Evolutionary conservation across 768 basidiomycete genomes (phyloP).

Genomic region (Fibroporia radiculosa): DNA sequence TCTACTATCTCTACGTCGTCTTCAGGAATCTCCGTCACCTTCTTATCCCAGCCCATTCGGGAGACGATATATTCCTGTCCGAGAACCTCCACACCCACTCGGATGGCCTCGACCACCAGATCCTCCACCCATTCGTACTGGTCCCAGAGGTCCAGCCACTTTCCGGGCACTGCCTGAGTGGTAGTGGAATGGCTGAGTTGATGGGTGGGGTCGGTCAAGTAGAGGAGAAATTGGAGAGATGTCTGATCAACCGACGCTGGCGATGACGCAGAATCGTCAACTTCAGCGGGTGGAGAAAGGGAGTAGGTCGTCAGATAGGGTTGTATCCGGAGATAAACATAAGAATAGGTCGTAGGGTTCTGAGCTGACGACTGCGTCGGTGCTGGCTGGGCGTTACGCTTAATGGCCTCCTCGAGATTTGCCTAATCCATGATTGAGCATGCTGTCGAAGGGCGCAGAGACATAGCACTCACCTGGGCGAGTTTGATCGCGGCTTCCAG

Average conservation of each 20-base stretch:
- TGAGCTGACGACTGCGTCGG: constrained; percentile 26
- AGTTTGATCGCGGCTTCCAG: constrained; percentile 80
- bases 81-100: constrained; percentile 80
- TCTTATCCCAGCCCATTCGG: constrained; percentile 72
- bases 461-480: constrained; percentile 52
- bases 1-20: constrained; percentile 6
- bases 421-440: constrained; percentile 37
- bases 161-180: constrained; percentile 76
- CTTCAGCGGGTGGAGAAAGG: constrained; percentile 27
- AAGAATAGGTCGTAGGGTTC: constrained; percentile 75
- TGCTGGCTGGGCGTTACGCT: constrained; percentile 42
- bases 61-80: constrained; percentile 88
- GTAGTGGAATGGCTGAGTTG: constrained; percentile 67
- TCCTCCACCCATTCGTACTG: constrained; percentile 97
- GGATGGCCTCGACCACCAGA: constrained; percentile 76
- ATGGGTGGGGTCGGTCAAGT: constrained; percentile 73
- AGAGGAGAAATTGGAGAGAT: constrained; percentile 56
- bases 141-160: constrained; percentile 89
- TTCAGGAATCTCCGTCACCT: constrained; percentile 8
- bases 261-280: constrained; percentile 20
- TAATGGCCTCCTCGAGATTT: constrained; percentile 68
- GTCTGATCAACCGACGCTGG: constrained; percentile 18
- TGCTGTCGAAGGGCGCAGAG: neutral
- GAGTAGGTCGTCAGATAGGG: constrained; percentile 62
- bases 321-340: constrained; percentile 90